phyloP scores from a whole-genome alignment of 148 eudicot genomes.

The Tetragonia tetragonoides region DNA sequence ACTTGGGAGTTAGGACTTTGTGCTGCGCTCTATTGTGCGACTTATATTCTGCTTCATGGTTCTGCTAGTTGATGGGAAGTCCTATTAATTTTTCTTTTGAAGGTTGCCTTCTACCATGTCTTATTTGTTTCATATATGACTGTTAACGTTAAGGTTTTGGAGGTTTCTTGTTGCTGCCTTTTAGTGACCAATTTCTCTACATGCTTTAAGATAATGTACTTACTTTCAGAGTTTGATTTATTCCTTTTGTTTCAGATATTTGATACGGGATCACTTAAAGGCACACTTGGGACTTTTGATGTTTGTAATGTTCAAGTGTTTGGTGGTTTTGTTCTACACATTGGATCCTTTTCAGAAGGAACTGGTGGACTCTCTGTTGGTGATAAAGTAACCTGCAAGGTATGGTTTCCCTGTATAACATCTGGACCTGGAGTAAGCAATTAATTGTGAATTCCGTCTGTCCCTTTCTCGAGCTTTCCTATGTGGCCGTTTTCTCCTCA shows the following conservation, averaged over 20 bases:
- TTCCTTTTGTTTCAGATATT: conserved; percentile 53
- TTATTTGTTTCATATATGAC: background rate
- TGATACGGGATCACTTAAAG: conserved; percentile 83
- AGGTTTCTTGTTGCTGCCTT: background rate
- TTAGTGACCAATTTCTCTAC: background rate
- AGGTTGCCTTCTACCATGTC: background rate
- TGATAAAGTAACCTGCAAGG: conserved; percentile 88
- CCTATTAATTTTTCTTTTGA: background rate
- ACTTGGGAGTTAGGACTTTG: background rate
- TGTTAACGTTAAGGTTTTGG: background rate
- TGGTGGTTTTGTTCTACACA: conserved; percentile 89
- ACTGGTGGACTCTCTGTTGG: conserved; percentile 59
- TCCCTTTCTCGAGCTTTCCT: background rate
- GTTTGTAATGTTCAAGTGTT: conserved; percentile 71
- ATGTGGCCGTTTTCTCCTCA: background rate
- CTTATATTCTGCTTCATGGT: background rate
- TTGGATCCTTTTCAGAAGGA: conserved; percentile 63
- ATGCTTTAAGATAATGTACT: background rate
- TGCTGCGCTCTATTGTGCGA: background rate
- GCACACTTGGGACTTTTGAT: conserved; percentile 64
- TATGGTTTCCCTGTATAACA: conserved; percentile 19
- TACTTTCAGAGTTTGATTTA: conserved; percentile 8
- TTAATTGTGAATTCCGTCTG: background rate
- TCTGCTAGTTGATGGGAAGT: background rate
- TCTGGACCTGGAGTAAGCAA: background rate